Evolutionary conservation across 2,329 filamentous ascomycete species (phyloP).

Genomic region (Golovinomyces cichoracearum): DNA sequence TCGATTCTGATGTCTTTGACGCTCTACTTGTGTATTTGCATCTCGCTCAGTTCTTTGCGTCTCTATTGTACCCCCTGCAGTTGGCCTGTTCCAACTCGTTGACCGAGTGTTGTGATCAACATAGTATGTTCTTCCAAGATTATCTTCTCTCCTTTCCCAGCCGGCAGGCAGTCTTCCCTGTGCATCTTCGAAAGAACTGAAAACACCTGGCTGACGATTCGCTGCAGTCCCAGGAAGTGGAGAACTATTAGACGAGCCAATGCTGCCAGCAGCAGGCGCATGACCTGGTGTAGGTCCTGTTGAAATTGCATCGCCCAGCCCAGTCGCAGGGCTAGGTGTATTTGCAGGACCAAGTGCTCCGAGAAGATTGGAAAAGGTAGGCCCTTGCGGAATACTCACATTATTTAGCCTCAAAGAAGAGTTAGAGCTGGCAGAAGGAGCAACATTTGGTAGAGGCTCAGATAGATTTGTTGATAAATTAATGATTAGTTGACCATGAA

Average conservation of each 20-base stretch:
- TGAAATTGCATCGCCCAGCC: slow-evolving; percentile 13
- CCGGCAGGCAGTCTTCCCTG: slow-evolving; percentile 76
- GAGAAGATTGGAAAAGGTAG: slow-evolving; percentile 7
- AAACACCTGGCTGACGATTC: slow-evolving; percentile 20
- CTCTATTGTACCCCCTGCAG: slow-evolving; percentile 47
- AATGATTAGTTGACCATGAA: slow-evolving; percentile 91
- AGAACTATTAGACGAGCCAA: slow-evolving; percentile 8
- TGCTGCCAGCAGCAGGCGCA: slow-evolving; percentile 15
- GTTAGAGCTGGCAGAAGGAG: slow-evolving; percentile 5
- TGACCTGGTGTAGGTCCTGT: slow-evolving; percentile 15
- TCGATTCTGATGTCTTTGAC: slow-evolving; percentile 78
- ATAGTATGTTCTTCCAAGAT: slow-evolving; percentile 85
- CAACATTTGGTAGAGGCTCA: slow-evolving; percentile 31
- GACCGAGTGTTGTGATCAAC: slow-evolving; percentile 94
- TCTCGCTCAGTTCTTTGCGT: slow-evolving; percentile 60
- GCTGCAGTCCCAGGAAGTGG: slow-evolving; percentile 8
- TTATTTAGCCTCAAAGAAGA: slow-evolving; percentile 12
- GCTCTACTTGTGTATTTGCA: slow-evolving; percentile 76
- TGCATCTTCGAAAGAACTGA: slow-evolving; percentile 90
- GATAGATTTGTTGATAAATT: slow-evolving; percentile 81
- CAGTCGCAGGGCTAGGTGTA: slow-evolving; percentile 6
- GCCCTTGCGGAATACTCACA: slow-evolving; percentile 13
- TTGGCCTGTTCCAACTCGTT: slow-evolving; percentile 85
- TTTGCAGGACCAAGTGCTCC: slow-evolving; percentile 14
- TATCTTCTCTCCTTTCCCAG: slow-evolving; percentile 91